A percentile compares a stretch with the other conserved stretches of the same genome.
These are phyloP conservation scores for Artomyces pyxidatus DNA, from an alignment of 768 basidiomycete genomes.

Conservation along the genomic window DNA sequence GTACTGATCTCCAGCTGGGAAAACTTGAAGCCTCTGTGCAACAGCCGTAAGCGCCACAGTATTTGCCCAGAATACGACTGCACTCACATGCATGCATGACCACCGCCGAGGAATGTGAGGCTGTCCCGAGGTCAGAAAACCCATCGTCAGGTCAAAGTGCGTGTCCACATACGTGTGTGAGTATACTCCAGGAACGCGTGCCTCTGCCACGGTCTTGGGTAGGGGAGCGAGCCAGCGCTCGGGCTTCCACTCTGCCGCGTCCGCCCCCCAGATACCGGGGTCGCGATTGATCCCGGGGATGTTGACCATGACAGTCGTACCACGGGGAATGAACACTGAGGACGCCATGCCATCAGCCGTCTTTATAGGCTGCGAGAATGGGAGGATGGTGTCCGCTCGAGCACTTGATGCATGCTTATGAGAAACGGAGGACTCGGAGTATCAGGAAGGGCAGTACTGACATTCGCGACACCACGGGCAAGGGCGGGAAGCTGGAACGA, in stretches of 20 bases:
- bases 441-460: background rate
- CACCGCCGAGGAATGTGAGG: background rate
- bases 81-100: background rate
- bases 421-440: background rate
- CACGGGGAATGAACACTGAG: background rate
- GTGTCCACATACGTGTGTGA: slow-evolving; percentile 2
- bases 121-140: background rate
- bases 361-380: background rate
- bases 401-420: background rate
- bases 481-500: background rate
- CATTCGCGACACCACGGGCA: background rate
- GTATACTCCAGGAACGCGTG: slow-evolving; percentile 4
- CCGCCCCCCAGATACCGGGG: background rate
- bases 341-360: background rate
- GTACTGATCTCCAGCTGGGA: background rate
- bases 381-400: background rate
- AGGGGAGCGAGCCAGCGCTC: background rate
- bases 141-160: too few relatives aligned
- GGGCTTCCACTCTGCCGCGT: background rate
- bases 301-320: background rate
- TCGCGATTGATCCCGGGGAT: background rate
- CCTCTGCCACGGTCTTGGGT: background rate
- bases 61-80: background rate
- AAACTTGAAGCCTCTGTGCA: background rate
- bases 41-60: background rate